Evolutionary conservation across 805 yeast species (phyloP).

Genomic region (Cyberlindnera bimundalis): DNA sequence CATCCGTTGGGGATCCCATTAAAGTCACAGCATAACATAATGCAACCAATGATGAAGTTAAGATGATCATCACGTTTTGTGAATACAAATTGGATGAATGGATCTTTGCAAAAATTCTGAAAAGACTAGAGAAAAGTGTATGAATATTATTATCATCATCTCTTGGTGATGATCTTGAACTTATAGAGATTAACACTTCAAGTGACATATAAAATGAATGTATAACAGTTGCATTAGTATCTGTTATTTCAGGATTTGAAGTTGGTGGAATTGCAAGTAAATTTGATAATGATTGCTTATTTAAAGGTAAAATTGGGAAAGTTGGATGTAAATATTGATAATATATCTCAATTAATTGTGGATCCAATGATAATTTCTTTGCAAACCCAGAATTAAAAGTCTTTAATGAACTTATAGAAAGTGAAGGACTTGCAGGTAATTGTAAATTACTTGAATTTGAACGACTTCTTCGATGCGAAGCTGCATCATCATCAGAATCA

Average conservation of each 20-base stretch:
- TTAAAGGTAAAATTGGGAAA: constrained; percentile 37
- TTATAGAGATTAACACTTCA: constrained; percentile 19
- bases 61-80: constrained; percentile 13
- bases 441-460: constrained; percentile 20
- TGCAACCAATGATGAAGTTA: constrained; percentile 32
- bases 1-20: constrained; percentile 57
- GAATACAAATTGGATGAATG: constrained; percentile 14
- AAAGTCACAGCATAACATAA: constrained; percentile 55
- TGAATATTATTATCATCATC: constrained; percentile 19
- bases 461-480: constrained; percentile 25
- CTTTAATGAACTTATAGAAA: constrained; percentile 21
- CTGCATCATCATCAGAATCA: constrained; percentile 29
- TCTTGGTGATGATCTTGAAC: constrained; percentile 11
- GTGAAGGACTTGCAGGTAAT: constrained; percentile 23
- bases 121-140: constrained; percentile 13
- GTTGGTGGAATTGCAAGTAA: constrained; percentile 20
- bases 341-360: constrained; percentile 40
- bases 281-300: constrained; percentile 23
- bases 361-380: constrained; percentile 11
- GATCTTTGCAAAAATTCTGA: constrained; percentile 18
- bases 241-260: constrained; percentile 19
- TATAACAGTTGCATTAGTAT: constrained; percentile 16
- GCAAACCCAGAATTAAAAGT: constrained; percentile 20
- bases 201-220: constrained; percentile 20
- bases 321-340: constrained; percentile 44